Base-by-base conservation (phyloP, 345 rosid species). In the Viola odorata region DNA sequence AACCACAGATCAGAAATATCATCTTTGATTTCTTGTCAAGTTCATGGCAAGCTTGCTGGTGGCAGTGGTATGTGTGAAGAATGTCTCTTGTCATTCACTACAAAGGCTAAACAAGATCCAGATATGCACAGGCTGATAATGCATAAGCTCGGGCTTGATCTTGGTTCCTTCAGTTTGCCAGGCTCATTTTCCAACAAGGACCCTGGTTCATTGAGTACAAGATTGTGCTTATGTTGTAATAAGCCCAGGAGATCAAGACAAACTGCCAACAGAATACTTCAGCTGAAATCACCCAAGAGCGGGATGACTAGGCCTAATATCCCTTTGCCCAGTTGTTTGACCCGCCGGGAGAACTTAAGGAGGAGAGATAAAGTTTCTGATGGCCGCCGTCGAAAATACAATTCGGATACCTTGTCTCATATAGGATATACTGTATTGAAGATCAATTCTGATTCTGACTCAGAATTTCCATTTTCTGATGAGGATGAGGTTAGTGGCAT, bases 101-200 rank as follows among this genome's bases (percentile, higher is more conserved):
- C 3, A 23, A 53, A 47, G 11, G 13, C 57, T 38, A 59, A 60
- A 53, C 4, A 61, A 64, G 48, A 61, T 14, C 7, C 53, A 6
- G 65, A 60, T 12, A 59, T 41, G 44, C 39, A 60, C 17, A 71
- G 65, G 53, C 37, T 55, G n/a, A 11, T 64, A 52, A 38, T 69
- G 5, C 85, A 79, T 58, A 81, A 78, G 53, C 23, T 78, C 55
- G 88, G 85, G 7, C 65, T 66, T 45, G 78, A 81, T 68, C 69
- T 73, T 41, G 69, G 65, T 14, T 45, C 70, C 58, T 36, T 16
- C 12, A 39, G 70, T 56, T 63, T 52, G 39, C 74, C 52, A 13
- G 55, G 65, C 55, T 42, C 55, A 9, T 64, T 73, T 12, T 4
- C 12, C 37, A 49, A 41, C 12, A 41, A 23, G 6, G 69, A 55